Evolutionary conservation across 345 rosid genomes (phyloP).

Genomic region (Citrus hindsii): DNA sequence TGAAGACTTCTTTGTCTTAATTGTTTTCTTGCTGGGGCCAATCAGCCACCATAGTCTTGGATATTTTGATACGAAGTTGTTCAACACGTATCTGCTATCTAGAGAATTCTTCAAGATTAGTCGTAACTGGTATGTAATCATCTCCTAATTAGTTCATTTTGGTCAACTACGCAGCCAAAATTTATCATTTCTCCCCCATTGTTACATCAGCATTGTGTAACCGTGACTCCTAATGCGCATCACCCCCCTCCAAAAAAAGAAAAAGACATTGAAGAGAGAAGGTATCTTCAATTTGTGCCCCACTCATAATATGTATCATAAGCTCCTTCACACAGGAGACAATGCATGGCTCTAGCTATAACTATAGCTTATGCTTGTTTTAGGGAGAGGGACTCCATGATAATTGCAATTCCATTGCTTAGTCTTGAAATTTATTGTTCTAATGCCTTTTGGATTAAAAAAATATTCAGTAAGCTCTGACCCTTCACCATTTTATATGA

Average conservation of each 20-base stretch:
- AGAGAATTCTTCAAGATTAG: neutral
- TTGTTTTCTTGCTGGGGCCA: neutral
- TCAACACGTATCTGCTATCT: neutral
- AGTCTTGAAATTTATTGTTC: too few species aligned
- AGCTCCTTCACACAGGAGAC: neutral
- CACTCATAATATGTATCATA: neutral
- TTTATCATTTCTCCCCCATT: neutral
- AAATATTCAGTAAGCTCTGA: too few species aligned
- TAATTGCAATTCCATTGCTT: neutral
- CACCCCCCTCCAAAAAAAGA: too few species aligned
- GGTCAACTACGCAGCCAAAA: neutral
- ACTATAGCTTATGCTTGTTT: neutral
- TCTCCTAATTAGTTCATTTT: neutral
- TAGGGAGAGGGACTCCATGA: neutral
- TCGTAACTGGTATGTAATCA: neutral
- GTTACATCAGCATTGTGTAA: neutral
- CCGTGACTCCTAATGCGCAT: neutral
- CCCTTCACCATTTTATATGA: too few species aligned
- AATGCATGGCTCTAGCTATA: neutral
- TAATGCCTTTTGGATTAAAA: too few species aligned
- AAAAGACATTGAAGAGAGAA: neutral
- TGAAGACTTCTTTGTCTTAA: neutral
- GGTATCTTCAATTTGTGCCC: neutral
- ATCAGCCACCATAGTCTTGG: neutral
- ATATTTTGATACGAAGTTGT: neutral